Conservation (phyloP, 257 asterid species). For the Pogostemon cablin region DNA sequence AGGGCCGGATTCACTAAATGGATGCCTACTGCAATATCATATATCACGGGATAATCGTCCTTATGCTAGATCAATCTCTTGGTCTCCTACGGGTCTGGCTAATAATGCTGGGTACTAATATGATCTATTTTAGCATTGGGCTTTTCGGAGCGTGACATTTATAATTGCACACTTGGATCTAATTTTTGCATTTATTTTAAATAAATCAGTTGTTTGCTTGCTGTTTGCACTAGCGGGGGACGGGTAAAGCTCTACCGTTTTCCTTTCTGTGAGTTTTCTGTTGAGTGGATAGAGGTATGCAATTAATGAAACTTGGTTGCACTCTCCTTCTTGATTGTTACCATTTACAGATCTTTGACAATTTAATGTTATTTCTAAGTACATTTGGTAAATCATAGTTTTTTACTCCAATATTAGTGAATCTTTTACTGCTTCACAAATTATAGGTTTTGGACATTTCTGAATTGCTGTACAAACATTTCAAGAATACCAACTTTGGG, state of each 20-base stretch:
- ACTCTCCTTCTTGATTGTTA: constrained; percentile 3
- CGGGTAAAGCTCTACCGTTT: constrained; percentile 73
- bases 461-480: constrained; percentile 54
- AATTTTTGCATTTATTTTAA: constrained; percentile 18
- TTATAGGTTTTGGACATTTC: constrained; percentile 75
- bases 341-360: constrained; percentile 2
- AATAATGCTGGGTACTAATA: constrained; percentile 71
- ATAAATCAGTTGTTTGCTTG: constrained; percentile 78
- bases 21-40: constrained; percentile 65
- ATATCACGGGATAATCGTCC: constrained; percentile 68
- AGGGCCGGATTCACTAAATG: constrained; percentile 62
- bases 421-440: constrained; percentile 20
- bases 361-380: constrained; percentile 22
- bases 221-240: constrained; percentile 84
- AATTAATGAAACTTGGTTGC: constrained; percentile 7
- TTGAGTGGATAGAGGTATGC: constrained; percentile 89
- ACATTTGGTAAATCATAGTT: constrained; percentile 7
- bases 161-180: constrained; percentile 26
- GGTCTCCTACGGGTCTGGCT: constrained; percentile 93
- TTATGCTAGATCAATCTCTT: constrained; percentile 79
- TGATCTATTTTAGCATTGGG: constrained; percentile 1
- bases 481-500: constrained; percentile 48
- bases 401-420: constrained; percentile 10
- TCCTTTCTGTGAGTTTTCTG: constrained; percentile 70
- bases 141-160: constrained; percentile 7